Evolutionary conservation across 768 basidiomycete genomes (phyloP).

Genomic region (Suillus lakei): DNA sequence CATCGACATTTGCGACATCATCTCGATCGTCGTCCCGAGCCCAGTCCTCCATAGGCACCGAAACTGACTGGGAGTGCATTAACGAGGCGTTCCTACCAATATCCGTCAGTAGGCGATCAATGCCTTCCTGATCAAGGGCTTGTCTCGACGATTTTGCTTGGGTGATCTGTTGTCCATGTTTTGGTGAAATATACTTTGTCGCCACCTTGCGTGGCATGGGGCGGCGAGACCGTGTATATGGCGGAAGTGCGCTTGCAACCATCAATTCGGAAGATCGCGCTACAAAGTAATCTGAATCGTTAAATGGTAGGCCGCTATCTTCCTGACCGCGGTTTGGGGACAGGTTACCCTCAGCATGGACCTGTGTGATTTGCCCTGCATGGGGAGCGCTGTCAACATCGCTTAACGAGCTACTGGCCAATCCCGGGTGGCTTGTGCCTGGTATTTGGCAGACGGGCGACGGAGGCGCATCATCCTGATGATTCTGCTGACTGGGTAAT

Average conservation of each 20-base stretch:
- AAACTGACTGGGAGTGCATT: not conserved
- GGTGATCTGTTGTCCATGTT: not conserved
- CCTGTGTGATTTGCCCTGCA: not conserved
- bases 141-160: not conserved
- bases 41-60: slow-evolving; percentile 23
- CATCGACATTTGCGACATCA: slow-evolving; percentile 15
- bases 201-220: slow-evolving; percentile 27
- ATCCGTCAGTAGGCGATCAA: slow-evolving; percentile 25
- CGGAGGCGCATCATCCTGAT: not conserved
- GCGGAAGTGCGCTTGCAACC: not conserved
- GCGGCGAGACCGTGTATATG: slow-evolving; percentile 10
- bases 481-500: not conserved
- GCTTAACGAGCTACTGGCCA: not conserved
- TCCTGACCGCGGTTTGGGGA: not conserved
- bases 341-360: not conserved
- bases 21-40: slow-evolving; percentile 28
- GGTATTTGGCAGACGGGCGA: not conserved
- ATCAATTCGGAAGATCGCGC: not conserved
- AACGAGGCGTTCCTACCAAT: slow-evolving; percentile 19
- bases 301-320: not conserved
- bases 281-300: not conserved
- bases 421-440: not conserved
- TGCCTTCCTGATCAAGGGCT: slow-evolving; percentile 11
- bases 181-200: not conserved
- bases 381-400: not conserved